A percentile compares a stretch with the other conserved stretches of the same genome.
These are phyloP conservation scores for Hypoxylon crocopeplum DNA, from an alignment of 495 filamentous ascomycete species.

Conservation along the genomic window DNA sequence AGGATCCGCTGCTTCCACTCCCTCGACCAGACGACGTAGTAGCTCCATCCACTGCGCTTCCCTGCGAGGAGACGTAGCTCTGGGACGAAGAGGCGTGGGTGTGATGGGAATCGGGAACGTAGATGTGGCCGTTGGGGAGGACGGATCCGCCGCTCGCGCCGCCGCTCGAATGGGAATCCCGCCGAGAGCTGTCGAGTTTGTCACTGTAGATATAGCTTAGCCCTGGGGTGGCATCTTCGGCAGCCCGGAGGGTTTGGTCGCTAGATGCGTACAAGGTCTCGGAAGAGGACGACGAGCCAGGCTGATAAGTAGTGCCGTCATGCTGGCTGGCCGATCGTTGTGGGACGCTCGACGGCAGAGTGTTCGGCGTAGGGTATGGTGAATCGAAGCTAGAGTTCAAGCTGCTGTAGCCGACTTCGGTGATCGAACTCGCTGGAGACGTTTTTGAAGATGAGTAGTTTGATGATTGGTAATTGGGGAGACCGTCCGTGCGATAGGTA, in stretches of 20 bases:
- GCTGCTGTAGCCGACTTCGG: slow-evolving; percentile 32
- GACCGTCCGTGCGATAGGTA: slow-evolving; percentile 30
- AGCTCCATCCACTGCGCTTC: slow-evolving; percentile 25
- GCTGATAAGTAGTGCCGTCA: slow-evolving; percentile 11
- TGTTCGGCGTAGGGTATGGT: slow-evolving; percentile 7
- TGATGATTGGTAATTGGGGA: slow-evolving; percentile 29
- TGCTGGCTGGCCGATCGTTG: slow-evolving; percentile 12
- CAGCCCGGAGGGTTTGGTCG: slow-evolving; percentile 24
- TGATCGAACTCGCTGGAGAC: slow-evolving; percentile 16
- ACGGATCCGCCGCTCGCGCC: slow-evolving; percentile 24
- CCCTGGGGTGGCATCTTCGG: slow-evolving; percentile 25
- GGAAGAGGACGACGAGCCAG: neutral
- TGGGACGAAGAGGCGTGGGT: slow-evolving; percentile 15
- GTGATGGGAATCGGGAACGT: slow-evolving; percentile 37
- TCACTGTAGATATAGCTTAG: slow-evolving; percentile 40
- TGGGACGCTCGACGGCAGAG: slow-evolving; percentile 9
- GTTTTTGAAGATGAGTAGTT: no score
- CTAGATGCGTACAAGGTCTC: slow-evolving; percentile 24
- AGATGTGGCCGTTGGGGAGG: slow-evolving; percentile 41
- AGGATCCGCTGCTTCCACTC: slow-evolving; percentile 20
- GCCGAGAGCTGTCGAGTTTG: slow-evolving; percentile 22
- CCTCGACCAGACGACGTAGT: slow-evolving; percentile 21
- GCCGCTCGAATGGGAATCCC: slow-evolving; percentile 35
- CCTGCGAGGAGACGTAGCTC: slow-evolving; percentile 21
- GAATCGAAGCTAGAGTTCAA: slow-evolving; percentile 28